phyloP scores from a whole-genome alignment of 1,139 yeast species.

The Yamadazyma friedrichii region DNA sequence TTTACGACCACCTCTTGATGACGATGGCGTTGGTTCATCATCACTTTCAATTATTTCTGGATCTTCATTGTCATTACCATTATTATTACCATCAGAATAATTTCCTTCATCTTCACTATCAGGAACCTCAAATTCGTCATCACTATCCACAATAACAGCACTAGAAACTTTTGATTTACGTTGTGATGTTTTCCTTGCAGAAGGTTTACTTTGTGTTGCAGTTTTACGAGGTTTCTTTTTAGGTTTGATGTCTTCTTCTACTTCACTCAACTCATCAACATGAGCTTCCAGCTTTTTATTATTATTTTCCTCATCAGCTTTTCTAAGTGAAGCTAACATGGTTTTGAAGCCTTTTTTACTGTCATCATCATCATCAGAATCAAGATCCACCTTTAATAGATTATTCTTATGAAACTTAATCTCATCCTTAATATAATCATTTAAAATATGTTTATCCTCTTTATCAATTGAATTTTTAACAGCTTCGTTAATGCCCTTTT shows the following conservation, averaged over 20 bases:
- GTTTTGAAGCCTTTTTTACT: slow-evolving; percentile 31
- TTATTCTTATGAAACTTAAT: slow-evolving; percentile 60
- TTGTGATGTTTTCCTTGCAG: background rate
- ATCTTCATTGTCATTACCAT: slow-evolving; percentile 3
- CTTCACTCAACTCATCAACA: slow-evolving; percentile 1
- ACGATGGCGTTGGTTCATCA: slow-evolving; percentile 6
- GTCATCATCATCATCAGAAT: slow-evolving; percentile 30
- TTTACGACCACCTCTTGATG: slow-evolving; percentile 4
- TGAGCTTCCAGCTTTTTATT: background rate
- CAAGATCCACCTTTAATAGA: slow-evolving; percentile 46
- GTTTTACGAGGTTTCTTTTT: background rate
- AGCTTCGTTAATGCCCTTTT: slow-evolving; percentile 72
- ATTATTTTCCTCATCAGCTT: background rate
- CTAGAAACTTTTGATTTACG: slow-evolving; percentile 2
- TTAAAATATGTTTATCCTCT: slow-evolving; percentile 75
- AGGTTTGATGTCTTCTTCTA: background rate
- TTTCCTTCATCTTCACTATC: slow-evolving; percentile 4
- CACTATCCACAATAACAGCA: slow-evolving; percentile 9
- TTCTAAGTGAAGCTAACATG: slow-evolving; percentile 4
- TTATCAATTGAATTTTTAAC: slow-evolving; percentile 72
- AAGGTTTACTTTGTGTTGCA: background rate
- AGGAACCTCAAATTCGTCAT: slow-evolving; percentile 14
- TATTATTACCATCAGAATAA: background rate
- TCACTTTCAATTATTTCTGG: slow-evolving; percentile 10
- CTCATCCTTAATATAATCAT: slow-evolving; percentile 66